phyloP scores from a whole-genome alignment of 371 early-diverging fungal species.

The Blakeslea trispora region DNA sequence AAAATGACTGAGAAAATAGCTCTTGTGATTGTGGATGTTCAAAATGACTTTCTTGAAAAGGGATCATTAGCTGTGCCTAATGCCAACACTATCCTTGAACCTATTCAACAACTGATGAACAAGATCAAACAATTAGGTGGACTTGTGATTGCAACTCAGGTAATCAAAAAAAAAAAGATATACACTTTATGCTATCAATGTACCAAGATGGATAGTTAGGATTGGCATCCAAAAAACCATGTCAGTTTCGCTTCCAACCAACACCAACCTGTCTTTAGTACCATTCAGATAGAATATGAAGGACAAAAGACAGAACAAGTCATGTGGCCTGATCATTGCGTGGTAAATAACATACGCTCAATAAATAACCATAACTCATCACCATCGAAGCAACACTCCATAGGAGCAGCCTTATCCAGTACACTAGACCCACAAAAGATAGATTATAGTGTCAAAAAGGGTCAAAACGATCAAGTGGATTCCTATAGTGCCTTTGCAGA shows the following conservation, averaged over 20 bases:
- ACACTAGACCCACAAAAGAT: slow-evolving; percentile 13
- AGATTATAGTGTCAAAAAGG: slow-evolving; percentile 32
- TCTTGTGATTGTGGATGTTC: slow-evolving; percentile 46
- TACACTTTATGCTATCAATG: background rate
- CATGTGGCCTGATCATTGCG: slow-evolving; percentile 51
- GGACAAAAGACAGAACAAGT: slow-evolving; percentile 26
- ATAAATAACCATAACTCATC: background rate
- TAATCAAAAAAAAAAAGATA: too few species aligned
- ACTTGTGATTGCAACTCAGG: slow-evolving; percentile 41
- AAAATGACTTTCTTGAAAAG: slow-evolving; percentile 46
- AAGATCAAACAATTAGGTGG: slow-evolving; percentile 23
- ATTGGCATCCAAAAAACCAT: slow-evolving; percentile 50
- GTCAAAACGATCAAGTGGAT: slow-evolving; percentile 36
- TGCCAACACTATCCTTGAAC: slow-evolving; percentile 30
- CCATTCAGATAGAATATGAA: slow-evolving; percentile 31
- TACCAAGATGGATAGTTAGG: slow-evolving; percentile 21
- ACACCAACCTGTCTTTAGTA: slow-evolving; percentile 30
- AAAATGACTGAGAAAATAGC: slow-evolving; percentile 24
- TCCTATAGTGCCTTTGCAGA: slow-evolving; percentile 52
- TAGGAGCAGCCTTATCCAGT: slow-evolving; percentile 28
- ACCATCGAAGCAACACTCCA: slow-evolving; percentile 28
- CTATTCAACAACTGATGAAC: slow-evolving; percentile 30
- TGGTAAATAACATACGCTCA: slow-evolving; percentile 41
- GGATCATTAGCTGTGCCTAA: slow-evolving; percentile 41
- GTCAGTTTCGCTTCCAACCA: slow-evolving; percentile 47